Conservation (phyloP, 1,284 basidiomycete genomes). For the Malassezia slooffiae region DNA sequence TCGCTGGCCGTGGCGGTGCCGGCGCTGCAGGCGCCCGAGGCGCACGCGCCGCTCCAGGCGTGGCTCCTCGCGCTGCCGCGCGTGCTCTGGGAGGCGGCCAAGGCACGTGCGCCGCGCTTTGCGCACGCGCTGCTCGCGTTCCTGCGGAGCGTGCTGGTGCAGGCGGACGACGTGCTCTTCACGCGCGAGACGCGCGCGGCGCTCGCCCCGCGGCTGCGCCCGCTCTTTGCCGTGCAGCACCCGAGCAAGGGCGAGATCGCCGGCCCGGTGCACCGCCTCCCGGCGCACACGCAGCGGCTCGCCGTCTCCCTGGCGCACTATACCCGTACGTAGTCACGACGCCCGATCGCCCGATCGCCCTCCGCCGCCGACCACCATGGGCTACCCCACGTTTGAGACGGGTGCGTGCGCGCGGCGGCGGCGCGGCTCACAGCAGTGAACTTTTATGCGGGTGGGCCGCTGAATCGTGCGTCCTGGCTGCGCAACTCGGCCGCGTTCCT, state of each 20-base stretch:
- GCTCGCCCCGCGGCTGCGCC: not conserved
- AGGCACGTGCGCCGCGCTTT: not conserved
- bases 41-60: constrained; percentile 1
- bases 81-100: constrained; percentile 9
- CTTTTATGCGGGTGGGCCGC: constrained; percentile 33
- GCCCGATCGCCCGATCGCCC: not conserved
- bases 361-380: not conserved
- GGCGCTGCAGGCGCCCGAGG: not conserved
- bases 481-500: constrained; percentile 42
- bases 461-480: constrained; percentile 44
- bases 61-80: constrained; percentile 13
- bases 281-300: not conserved
- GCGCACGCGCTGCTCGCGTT: not conserved
- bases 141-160: not conserved
- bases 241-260: constrained; percentile 5
- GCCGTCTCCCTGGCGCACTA: constrained; percentile 7
- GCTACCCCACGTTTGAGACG: constrained; percentile 3
- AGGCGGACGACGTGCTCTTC: constrained; percentile 3
- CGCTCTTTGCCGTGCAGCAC: constrained; percentile 10
- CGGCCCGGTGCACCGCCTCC: constrained; percentile 2
- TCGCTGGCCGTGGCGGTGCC: constrained; percentile 1
- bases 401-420: not conserved
- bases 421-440: constrained; percentile 22
- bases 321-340: not conserved
- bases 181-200: not conserved